Base-by-base conservation (phyloP, 169 alveolate genomes). In the Plasmodium gaboni region DNA sequence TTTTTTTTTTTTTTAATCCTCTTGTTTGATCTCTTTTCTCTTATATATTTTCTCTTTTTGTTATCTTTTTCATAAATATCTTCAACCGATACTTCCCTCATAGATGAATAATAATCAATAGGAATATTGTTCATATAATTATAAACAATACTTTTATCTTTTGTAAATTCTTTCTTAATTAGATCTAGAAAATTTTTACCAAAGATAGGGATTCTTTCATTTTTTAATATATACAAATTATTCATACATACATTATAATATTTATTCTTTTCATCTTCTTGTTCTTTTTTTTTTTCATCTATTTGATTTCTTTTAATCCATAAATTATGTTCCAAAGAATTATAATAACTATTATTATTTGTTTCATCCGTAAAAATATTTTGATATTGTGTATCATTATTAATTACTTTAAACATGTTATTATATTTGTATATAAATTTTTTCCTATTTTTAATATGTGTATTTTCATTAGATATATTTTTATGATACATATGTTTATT, bases 321-420 rank as follows among this genome's bases (percentile, higher is more conserved):
- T 38, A 78, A 50, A 10, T 78, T 78, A 57, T 78, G 89, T 12
- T 78, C 89, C 1, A 78, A 9, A 1, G 89, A 78, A 51, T 78
- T 78, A 17, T 64, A 13, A 57, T 78, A 78, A 44, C 69, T 26
- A 38, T 38, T 19, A 17, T 51, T 74, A 57, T 78, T 42, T 10
- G 78, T 51, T 13, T 48, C 71, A 24, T 59, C 89, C 0, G 61
- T 24, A 24, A 78, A 59, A 7, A 78, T 64, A 32, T 78, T 63
- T 51, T 22, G 22, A 78, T 78, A 78, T 24, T 78, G 89, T 12
- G 76, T 64, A 9, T 78, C 89, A 22, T 51, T 64, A 65, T 78
- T 78, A 13, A 78, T 48, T 2, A 78, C 50, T 57, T 65, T 64
- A 74, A 78, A 24, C 46, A 38, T 38, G 10, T 38, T 38, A 55